Evolutionary conservation across 148 eudicot species (phyloP), one percentile per base, ranked within the genome.

Genomic region (Rhododendron henanense): DNA sequence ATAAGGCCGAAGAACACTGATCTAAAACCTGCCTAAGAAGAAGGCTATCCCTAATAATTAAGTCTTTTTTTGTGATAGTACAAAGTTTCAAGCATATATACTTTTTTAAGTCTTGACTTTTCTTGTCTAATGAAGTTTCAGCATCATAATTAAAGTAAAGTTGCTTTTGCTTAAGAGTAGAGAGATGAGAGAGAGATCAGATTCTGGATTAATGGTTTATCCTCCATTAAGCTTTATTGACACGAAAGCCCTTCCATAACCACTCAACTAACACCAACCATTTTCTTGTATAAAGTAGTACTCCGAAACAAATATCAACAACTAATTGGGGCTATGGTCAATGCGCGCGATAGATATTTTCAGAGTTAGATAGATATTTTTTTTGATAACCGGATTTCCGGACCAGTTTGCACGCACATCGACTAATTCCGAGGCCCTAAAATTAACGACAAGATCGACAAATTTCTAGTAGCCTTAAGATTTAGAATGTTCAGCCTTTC

Each of bases 231-330:
- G 75, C 84, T 82, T 82, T 82, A 28, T 82, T 82, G 74, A 82
- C 19, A 16, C 15, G 8, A 18, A 9, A 15, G n/a, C 9, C 67
- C 67, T 31, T 55, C 53, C 2, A 18, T 31, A 84, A 69, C 61
- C 77, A 69, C 85, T 84, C 85, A 84, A 71, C 79, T 23, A 84
- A 69, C 79, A 31, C 28, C 85, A 28, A 67, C 77, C 39, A 41
- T 83, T 83, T 35, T 37, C n/a, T 75, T 37, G 35, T 47, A 1
- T 47, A 47, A 9, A 47, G 50, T 14, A 14, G 16, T 3, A 14
- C 13, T 31, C 3, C 1, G 1, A 33, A 73, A 4, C 21, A 73
- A 73, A 73, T 73, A 73, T 65, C 73, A n/a, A n/a, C 73, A 65
- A 65, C 31, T 65, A 6, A 41, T 41, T 65, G 4, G 14, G 4